Base-by-base conservation (phyloP, 2,329 filamentous ascomycete genomes). In the Periconia digitata region DNA sequence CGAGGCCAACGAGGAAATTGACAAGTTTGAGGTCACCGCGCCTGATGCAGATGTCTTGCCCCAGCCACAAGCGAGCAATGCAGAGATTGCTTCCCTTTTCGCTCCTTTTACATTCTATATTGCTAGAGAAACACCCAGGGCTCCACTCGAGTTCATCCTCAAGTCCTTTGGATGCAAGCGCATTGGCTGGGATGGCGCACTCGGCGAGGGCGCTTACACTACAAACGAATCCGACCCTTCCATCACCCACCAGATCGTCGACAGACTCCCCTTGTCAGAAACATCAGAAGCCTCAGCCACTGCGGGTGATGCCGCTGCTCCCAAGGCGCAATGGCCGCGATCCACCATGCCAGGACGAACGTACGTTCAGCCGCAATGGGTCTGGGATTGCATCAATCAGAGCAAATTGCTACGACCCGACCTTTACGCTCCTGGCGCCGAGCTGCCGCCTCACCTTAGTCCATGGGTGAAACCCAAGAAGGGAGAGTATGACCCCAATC, bases 321-420 rank as follows among this genome's bases (percentile, higher is more conserved):
- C 72, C 29, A 76, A 72, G 53, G 72, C 55, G 12, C 64, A 79
- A 51, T 76, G 74, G 63, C 75, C 79, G 23, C 87, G 89, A 63
- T 84, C 84, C 55, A 85, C 91, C 52, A 87, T 97, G 53, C 91
- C 92, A n/a, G 92, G 92, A 29, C 83, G 94, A 57, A 90, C 85
- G 55, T 99, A 99, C 62, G 76, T 99, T 47, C 94, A 99, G 76
- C 94, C 94, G 17, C 94, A 99, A 70, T 99, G 95, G 92, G 85
- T 99, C 3, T 99, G 94, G 94, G 94, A 99, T 67, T 92, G 89
- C 63, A 77, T 96, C 70, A 99, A 99, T 70, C 89, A 94, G 39
- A 90, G 90, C 54, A 90, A 92, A 72, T 77, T 99, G 47, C 85
- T 96, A 70, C 82, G 88, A 56, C 84, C 92, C 24, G 90, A 96